Evolutionary conservation across 2,329 filamentous ascomycete species (phyloP).

Genomic region (Aaosphaeria arxii): DNA sequence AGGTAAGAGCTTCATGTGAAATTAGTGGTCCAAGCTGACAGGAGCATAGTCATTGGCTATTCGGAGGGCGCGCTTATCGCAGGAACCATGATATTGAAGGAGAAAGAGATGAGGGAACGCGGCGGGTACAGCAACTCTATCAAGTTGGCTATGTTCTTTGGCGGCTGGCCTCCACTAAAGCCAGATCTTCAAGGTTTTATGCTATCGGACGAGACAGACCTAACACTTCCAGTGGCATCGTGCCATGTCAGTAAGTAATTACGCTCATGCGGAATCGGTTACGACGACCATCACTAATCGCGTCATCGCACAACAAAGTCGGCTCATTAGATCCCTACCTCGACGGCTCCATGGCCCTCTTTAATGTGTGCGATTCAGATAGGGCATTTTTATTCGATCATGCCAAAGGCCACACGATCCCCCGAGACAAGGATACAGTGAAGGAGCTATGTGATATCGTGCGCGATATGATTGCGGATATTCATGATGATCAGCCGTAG

Average conservation of each 20-base stretch:
- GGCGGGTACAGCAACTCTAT: slow-evolving; percentile 22
- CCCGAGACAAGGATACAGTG: slow-evolving; percentile 34
- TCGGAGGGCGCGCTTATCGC: slow-evolving; percentile 60
- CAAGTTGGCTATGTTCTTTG: slow-evolving; percentile 50
- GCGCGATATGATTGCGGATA: slow-evolving; percentile 21
- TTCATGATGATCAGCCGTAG: slow-evolving; percentile 3
- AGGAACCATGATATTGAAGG: slow-evolving; percentile 35
- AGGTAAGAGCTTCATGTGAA: too few species aligned
- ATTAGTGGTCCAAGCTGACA: too few species aligned
- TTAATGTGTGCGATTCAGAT: slow-evolving; percentile 60
- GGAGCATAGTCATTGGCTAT: slow-evolving; percentile 52
- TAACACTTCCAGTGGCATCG: slow-evolving; percentile 40
- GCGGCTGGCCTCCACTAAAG: slow-evolving; percentile 44
- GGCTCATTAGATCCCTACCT: slow-evolving; percentile 55
- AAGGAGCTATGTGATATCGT: slow-evolving; percentile 28
- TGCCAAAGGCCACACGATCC: slow-evolving; percentile 62
- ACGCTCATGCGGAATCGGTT: neutral
- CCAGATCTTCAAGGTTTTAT: slow-evolving; percentile 28
- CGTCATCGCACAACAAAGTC: slow-evolving; percentile 7
- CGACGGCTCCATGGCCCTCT: slow-evolving; percentile 59
- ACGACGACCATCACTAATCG: neutral
- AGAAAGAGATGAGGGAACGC: slow-evolving; percentile 14
- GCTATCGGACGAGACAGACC: slow-evolving; percentile 41
- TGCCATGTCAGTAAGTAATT: slow-evolving; percentile 34
- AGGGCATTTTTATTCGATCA: slow-evolving; percentile 62